These are phyloP conservation scores for Hemisphaericaspora lyxosophila DNA, from an alignment of 1,139 yeast species.

Conservation along the genomic window DNA sequence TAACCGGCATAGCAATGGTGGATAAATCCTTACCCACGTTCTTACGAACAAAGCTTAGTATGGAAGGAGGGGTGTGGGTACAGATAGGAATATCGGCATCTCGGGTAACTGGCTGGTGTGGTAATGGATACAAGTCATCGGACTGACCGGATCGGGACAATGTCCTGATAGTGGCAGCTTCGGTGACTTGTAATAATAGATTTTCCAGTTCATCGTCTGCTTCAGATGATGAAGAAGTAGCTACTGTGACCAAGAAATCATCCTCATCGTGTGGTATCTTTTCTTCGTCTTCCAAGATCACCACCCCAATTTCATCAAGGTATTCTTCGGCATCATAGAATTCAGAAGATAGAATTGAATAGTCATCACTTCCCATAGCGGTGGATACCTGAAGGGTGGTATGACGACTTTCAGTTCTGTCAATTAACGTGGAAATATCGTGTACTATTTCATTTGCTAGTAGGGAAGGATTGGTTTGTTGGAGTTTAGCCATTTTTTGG, in stretches of 20 bases:
- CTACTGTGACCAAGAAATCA: slow-evolving; percentile 7
- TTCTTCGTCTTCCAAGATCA: slow-evolving; percentile 25
- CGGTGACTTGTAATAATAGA: slow-evolving; percentile 5
- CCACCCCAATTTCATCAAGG: slow-evolving; percentile 43
- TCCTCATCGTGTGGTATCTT: background rate
- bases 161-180: background rate
- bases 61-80: slow-evolving; percentile 73
- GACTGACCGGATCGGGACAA: slow-evolving; percentile 22
- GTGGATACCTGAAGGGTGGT: background rate
- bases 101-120: slow-evolving; percentile 50
- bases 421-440: slow-evolving; percentile 12
- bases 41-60: slow-evolving; percentile 76
- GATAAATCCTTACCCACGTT: slow-evolving; percentile 91
- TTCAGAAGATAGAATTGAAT: slow-evolving; percentile 40
- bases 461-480: slow-evolving; percentile 14
- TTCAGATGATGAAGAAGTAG: slow-evolving; percentile 16
- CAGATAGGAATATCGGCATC: slow-evolving; percentile 63
- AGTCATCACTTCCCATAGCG: slow-evolving; percentile 19
- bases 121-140: slow-evolving; percentile 61
- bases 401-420: slow-evolving; percentile 6
- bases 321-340: slow-evolving; percentile 69
- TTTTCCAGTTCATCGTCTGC: slow-evolving; percentile 17
- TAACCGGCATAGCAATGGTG: slow-evolving; percentile 89
- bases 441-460: slow-evolving; percentile 13
- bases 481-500: slow-evolving; percentile 24